Evolutionary conservation across 2,329 filamentous ascomycete genomes (phyloP).

Genomic region (Hyphodiscus sp.): DNA sequence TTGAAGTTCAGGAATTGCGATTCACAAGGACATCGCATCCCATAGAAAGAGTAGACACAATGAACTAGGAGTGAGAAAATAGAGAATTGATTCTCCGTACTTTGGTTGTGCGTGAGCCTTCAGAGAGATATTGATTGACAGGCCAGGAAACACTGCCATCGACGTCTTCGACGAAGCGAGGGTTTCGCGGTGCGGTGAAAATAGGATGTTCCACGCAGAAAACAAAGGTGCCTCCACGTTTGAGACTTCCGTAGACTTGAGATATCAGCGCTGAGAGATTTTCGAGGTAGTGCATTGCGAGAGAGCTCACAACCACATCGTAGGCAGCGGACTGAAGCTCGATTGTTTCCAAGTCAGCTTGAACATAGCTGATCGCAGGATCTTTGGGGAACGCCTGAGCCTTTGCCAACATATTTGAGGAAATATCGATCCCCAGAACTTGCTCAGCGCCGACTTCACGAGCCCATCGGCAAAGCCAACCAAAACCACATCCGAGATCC

Average conservation of each 20-base stretch:
- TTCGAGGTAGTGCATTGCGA: constrained; percentile 93
- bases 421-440: constrained; percentile 37
- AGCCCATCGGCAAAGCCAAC: constrained; percentile 41
- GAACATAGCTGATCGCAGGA: constrained; percentile 27
- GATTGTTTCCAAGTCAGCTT: constrained; percentile 32
- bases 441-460: constrained; percentile 31
- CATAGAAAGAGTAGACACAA: neutral
- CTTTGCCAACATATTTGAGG: constrained; percentile 37
- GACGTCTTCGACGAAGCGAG: constrained; percentile 27
- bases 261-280: constrained; percentile 75
- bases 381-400: constrained; percentile 24
- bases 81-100: neutral
- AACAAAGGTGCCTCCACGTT: constrained; percentile 82
- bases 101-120: constrained; percentile 35
- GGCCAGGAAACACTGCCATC: constrained; percentile 35
- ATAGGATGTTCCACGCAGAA: constrained; percentile 44
- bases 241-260: constrained; percentile 76
- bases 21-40: neutral
- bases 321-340: constrained; percentile 53
- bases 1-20: neutral
- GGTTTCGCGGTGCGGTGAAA: constrained; percentile 35
- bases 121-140: constrained; percentile 36
- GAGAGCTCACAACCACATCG: constrained; percentile 78
- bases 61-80: neutral
- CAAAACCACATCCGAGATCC: constrained; percentile 42